These are phyloP conservation scores for Colletotrichum lini DNA, from an alignment of 2,329 filamentous ascomycete genomes.

Conservation along the genomic window DNA sequence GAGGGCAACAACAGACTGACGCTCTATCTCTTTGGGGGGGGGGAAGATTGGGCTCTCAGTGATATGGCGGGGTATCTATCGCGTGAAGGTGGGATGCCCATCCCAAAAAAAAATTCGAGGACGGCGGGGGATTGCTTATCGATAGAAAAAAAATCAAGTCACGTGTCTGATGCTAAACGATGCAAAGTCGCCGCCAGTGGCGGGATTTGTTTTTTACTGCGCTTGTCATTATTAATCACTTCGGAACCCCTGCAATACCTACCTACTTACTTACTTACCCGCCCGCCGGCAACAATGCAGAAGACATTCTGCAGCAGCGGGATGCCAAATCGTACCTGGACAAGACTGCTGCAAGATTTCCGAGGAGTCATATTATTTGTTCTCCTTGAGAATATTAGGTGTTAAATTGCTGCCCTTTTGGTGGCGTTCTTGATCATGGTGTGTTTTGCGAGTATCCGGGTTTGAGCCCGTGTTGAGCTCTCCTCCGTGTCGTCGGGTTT, in stretches of 20 bases:
- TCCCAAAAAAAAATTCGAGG: conserved; percentile 36
- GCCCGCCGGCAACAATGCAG: not conserved
- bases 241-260: not conserved
- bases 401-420: not conserved
- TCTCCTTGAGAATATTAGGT: not conserved
- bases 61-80: conserved; percentile 39
- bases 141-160: not conserved
- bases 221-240: conserved; percentile 18
- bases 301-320: not conserved
- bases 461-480: too few species aligned
- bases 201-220: not conserved
- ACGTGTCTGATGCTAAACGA: not conserved
- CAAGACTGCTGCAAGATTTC: too few species aligned
- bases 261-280: too few species aligned
- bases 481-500: too few species aligned
- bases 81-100: conserved; percentile 23
- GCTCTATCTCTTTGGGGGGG: not conserved
- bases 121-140: conserved; percentile 35
- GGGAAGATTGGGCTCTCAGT: conserved; percentile 19
- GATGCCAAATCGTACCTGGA: not conserved
- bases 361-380: not conserved
- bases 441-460: too few species aligned
- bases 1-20: conserved; percentile 1
- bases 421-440: too few species aligned
- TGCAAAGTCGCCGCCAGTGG: conserved; percentile 1